Percentiles rank a stretch among this genome's conserved stretches.
phyloP scores from a whole-genome alignment of 306 rosid genomes.

The Dalbergia cochinchinensis region DNA sequence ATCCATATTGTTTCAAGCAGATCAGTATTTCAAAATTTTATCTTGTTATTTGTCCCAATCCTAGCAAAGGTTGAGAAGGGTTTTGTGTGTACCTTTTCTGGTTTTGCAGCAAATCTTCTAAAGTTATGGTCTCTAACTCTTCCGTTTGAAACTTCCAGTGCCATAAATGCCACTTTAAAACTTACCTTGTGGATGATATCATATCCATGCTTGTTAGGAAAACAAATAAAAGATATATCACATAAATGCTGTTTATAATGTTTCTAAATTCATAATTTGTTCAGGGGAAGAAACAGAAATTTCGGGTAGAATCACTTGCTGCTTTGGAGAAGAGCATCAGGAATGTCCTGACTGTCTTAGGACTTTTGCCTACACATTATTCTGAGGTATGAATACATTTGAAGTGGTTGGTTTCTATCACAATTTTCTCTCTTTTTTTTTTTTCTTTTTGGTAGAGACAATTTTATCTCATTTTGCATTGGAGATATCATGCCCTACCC shows the following conservation, averaged over 20 bases:
- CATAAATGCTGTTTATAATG: conserved; percentile 12
- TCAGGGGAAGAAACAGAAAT: conserved; percentile 83
- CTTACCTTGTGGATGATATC: conserved; percentile 35
- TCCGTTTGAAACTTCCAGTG: neutral
- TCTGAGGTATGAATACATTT: conserved; percentile 63
- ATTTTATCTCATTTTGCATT: neutral
- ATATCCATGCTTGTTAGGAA: neutral
- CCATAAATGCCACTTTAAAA: conserved; percentile 24
- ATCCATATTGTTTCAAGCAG: neutral
- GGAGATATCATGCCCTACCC: conserved; percentile 34
- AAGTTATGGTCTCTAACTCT: conserved; percentile 5
- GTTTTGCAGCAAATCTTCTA: conserved; percentile 22
- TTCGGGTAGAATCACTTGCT: conserved; percentile 82
- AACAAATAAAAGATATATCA: conserved; percentile 13
- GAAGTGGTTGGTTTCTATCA: conserved; percentile 34
- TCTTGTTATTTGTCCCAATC: conserved; percentile 7
- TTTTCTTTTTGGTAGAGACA: too few species aligned
- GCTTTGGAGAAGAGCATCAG: conserved; percentile 70
- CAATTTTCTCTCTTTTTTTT: neutral
- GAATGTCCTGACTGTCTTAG: conserved; percentile 69
- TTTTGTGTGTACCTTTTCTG: conserved; percentile 30
- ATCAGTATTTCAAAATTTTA: neutral
- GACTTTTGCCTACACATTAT: conserved; percentile 79
- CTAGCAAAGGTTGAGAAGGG: conserved; percentile 7
- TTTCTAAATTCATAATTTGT: conserved; percentile 39